Base-by-base conservation (phyloP, 208 protist species). In the Acanthamoeba castellanii region DNA sequence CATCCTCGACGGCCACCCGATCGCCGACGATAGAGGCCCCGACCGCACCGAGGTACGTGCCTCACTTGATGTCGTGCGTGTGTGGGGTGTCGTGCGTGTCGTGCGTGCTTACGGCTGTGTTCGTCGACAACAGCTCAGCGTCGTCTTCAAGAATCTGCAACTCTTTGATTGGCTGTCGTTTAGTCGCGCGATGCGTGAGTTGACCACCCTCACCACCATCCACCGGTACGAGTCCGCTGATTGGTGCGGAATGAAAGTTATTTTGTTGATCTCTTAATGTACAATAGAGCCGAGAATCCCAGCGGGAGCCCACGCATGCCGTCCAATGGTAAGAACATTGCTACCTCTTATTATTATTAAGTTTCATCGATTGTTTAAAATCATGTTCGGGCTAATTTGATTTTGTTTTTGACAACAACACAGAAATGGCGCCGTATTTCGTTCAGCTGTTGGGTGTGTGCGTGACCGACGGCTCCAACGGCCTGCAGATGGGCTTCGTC, bases 111-210 rank as follows among this genome's bases (percentile, higher is more conserved):
- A 50, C 14, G 14, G n/a, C 22, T 32, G 64, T 34, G 13, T 18
- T 70, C 22, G 20, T 32, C 7, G 14, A 14, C 32, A 42, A 42
- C 72, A 82, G 72, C 32, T 82, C 25, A 82, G 72, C 37, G 72
- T 82, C 8, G 72, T 82, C 25, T 82, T 82, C 37, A 82, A 82
- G 37, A 82, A 82, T 25, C 7, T 82, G 72, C 72, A 82, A 25
- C 72, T 82, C 11, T 50, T 82, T 47, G 72, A 82, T 82, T 82
- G 72, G 72, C 72, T 82, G 34, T 82, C 72, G 14, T 82, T 82
- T 30, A 82, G 72, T 50, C 30, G 72, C 7, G 72, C 72, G 22
- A 82, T 82, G 72, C 72, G 72, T 25, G 72, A 82, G 37, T 25
- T 82, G 25, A 82, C 37, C 37, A 82, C 72, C 14, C 72, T 82